Evolutionary conservation across 768 basidiomycete species (phyloP).

Genomic region (Hemileccinum impolitum): DNA sequence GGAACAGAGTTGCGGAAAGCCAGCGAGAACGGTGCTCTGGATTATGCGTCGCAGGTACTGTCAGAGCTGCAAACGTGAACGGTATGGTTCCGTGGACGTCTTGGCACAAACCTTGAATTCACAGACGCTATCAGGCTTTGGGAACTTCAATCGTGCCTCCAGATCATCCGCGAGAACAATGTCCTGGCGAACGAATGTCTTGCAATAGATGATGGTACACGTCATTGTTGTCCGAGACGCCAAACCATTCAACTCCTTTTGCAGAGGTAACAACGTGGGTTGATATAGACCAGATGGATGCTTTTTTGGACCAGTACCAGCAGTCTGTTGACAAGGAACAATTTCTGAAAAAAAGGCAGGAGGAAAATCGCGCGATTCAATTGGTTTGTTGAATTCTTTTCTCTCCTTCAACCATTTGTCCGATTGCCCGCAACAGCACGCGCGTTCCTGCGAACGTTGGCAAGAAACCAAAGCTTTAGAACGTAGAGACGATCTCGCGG

Average conservation of each 20-base stretch:
- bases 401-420: background rate
- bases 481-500: background rate
- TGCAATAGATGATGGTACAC: background rate
- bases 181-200: background rate
- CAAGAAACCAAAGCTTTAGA: background rate
- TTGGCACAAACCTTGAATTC: background rate
- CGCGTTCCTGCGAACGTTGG: background rate
- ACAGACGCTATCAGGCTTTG: conserved; percentile 1
- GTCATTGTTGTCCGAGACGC: background rate
- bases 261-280: background rate
- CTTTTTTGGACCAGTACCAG: conserved; percentile 5
- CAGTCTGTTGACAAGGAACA: background rate
- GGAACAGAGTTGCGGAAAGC: conserved; percentile 9
- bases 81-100: background rate
- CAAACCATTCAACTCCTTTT: background rate
- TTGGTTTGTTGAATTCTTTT: background rate
- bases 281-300: conserved; percentile 11
- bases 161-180: background rate
- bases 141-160: background rate
- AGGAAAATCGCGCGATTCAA: background rate
- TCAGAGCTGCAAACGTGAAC: background rate
- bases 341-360: background rate
- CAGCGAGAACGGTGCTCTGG: conserved; percentile 3
- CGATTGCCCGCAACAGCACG: conserved; percentile 3
- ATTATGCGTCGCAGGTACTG: conserved; percentile 12